A percentile compares a stretch with the other conserved stretches of the same genome.
phyloP scores from a whole-genome alignment of 192 early-diverging fungal species.

The Thoreauomyces humboldtii region DNA sequence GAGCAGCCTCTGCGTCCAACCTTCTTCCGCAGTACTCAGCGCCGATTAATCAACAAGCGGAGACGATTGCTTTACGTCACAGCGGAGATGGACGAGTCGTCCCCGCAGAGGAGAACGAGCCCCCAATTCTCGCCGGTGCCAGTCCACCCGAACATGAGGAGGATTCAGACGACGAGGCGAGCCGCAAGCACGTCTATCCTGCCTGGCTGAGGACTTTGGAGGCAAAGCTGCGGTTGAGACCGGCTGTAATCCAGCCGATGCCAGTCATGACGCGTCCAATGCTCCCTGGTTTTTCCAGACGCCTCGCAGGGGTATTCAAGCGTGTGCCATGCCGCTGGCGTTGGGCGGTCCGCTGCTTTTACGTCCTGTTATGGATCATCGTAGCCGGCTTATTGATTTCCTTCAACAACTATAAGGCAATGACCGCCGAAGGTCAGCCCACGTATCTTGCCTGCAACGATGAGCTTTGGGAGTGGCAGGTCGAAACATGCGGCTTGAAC shows the following conservation, averaged over 20 bases:
- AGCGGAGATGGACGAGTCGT: too few relatives aligned
- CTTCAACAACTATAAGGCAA: conserved; percentile 26
- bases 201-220: not conserved
- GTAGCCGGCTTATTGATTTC: conserved; percentile 10
- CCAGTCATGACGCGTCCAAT: not conserved
- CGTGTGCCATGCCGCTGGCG: not conserved
- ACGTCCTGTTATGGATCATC: conserved; percentile 16
- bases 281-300: not conserved
- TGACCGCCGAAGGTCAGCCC: not conserved
- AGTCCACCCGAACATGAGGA: too few relatives aligned
- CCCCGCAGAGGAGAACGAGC: too few relatives aligned
- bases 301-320: not conserved
- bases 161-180: not conserved
- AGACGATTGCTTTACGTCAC: too few relatives aligned
- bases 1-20: too few relatives aligned
- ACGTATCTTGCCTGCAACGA: conserved; percentile 12
- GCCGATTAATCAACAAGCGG: too few relatives aligned
- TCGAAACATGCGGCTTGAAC: conserved; percentile 11
- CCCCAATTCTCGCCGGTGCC: too few relatives aligned
- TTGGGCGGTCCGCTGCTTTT: conserved; percentile 1
- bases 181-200: not conserved
- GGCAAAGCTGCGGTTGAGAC: not conserved
- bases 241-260: not conserved
- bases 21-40: too few relatives aligned
- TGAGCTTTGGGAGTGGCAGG: conserved; percentile 20